These are phyloP conservation scores for Cyclotella atomus DNA, from an alignment of 108 stramenopile genomes.

Conservation along the genomic window DNA sequence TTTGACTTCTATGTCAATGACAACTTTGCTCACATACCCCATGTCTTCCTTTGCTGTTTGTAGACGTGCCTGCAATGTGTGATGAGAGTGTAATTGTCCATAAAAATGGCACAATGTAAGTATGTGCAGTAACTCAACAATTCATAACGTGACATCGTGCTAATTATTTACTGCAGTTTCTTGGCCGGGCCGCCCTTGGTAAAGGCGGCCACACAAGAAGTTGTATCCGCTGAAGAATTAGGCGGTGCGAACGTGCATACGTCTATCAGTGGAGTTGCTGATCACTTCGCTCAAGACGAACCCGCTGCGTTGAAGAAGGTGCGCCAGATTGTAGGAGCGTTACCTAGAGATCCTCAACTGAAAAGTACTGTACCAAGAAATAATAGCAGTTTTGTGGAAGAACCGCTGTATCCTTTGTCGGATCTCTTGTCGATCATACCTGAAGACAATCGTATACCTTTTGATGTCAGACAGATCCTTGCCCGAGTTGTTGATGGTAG, in stretches of 20 bases:
- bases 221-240: constrained; percentile 95
- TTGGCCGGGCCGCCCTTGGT: constrained; percentile 99
- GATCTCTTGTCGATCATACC: constrained; percentile 95
- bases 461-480: constrained; percentile 94
- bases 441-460: constrained; percentile 90
- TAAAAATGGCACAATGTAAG: constrained; percentile 93
- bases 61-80: constrained; percentile 98
- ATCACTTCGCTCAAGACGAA: constrained; percentile 94
- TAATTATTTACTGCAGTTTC: constrained; percentile 49
- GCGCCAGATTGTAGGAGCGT: constrained; percentile 81
- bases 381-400: constrained; percentile 64
- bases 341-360: constrained; percentile 47
- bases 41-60: too few species aligned
- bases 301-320: constrained; percentile 86
- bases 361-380: constrained; percentile 38
- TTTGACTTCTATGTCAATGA: too few species aligned
- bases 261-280: constrained; percentile 90
- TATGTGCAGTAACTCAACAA: background rate
- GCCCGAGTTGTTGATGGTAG: constrained; percentile 95
- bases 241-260: constrained; percentile 97
- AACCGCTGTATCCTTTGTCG: constrained; percentile 86
- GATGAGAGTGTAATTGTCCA: constrained; percentile 97
- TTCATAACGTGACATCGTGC: background rate
- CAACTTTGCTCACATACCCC: too few species aligned
- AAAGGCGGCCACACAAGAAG: constrained; percentile 96